Conservation (phyloP, 306 rosid genomes). For the Vachellia pachyceras region DNA sequence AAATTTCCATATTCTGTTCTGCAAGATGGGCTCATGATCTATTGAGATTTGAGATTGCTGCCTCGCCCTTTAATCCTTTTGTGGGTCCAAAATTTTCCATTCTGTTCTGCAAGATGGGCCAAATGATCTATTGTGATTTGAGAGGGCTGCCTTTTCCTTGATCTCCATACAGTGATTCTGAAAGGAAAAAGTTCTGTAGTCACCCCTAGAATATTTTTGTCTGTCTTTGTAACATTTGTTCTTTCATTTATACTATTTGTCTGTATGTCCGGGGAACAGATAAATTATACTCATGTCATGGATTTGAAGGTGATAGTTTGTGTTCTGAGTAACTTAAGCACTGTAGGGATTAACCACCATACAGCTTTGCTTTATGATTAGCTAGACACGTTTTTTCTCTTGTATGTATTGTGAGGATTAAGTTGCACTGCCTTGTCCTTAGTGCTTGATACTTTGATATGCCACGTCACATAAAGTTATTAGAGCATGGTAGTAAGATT, state of each 20-base stretch:
- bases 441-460: not conserved
- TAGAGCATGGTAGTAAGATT: not conserved
- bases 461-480: not conserved
- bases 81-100: slow-evolving; percentile 33
- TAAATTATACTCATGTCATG: not conserved
- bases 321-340: not conserved
- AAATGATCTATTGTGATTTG: slow-evolving; percentile 1
- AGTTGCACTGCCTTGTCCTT: not conserved
- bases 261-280: not conserved
- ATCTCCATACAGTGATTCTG: slow-evolving; percentile 19
- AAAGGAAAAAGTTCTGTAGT: slow-evolving; percentile 22
- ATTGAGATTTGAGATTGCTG: slow-evolving; percentile 14
- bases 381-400: not conserved
- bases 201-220: not conserved
- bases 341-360: not conserved
- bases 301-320: not conserved
- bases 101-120: slow-evolving; percentile 40
- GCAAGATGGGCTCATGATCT: slow-evolving; percentile 33
- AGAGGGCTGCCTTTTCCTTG: slow-evolving; percentile 6
- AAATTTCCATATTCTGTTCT: slow-evolving; percentile 33
- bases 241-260: not conserved
- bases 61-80: not conserved
- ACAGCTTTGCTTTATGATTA: not conserved
- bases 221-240: not conserved
- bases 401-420: not conserved